A percentile compares a stretch with the other conserved stretches of the same genome.
Evolutionary conservation across 1,284 basidiomycete genomes (phyloP).

Genomic region (Tranzscheliella williamsii): DNA sequence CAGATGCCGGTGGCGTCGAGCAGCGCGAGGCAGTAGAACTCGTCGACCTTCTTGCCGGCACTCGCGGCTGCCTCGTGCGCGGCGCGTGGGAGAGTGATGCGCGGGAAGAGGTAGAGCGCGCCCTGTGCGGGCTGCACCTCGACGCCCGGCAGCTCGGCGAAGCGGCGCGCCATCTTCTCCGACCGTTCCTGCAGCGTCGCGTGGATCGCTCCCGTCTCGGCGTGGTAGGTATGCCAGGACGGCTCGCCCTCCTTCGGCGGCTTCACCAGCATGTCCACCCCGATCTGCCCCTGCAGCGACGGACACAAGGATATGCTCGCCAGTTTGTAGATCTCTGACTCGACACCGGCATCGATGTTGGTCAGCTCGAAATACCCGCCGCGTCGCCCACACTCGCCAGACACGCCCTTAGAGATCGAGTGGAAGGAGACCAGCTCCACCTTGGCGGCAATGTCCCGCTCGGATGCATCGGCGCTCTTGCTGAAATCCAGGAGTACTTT

Average conservation of each 20-base stretch:
- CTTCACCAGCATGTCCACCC: constrained; percentile 57
- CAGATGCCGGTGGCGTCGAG: constrained; percentile 58
- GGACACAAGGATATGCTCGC: constrained; percentile 56
- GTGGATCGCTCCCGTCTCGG: constrained; percentile 47
- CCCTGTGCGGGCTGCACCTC: constrained; percentile 67
- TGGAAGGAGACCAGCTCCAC: constrained; percentile 59
- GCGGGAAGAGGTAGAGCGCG: constrained; percentile 84
- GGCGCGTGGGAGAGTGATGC: constrained; percentile 67
- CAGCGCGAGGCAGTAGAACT: constrained; percentile 55
- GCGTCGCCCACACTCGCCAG: constrained; percentile 57
- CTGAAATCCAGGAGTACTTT: constrained; percentile 55
- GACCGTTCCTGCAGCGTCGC: constrained; percentile 44
- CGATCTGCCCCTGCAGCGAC: constrained; percentile 57
- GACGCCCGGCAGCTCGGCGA: constrained; percentile 46
- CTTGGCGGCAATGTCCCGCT: constrained; percentile 40
- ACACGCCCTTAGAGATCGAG: constrained; percentile 57
- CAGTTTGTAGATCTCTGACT: constrained; percentile 57
- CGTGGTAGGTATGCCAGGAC: constrained; percentile 47
- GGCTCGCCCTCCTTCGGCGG: constrained; percentile 46
- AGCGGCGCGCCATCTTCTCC: constrained; percentile 46
- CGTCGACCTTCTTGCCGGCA: constrained; percentile 51
- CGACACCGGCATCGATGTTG: constrained; percentile 55
- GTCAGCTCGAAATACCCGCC: constrained; percentile 59
- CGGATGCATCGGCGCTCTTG: constrained; percentile 20
- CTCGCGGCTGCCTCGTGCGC: constrained; percentile 48